phyloP scores from a whole-genome alignment of 2,329 filamentous ascomycete genomes.

The Phyllosticta citriasiana region DNA sequence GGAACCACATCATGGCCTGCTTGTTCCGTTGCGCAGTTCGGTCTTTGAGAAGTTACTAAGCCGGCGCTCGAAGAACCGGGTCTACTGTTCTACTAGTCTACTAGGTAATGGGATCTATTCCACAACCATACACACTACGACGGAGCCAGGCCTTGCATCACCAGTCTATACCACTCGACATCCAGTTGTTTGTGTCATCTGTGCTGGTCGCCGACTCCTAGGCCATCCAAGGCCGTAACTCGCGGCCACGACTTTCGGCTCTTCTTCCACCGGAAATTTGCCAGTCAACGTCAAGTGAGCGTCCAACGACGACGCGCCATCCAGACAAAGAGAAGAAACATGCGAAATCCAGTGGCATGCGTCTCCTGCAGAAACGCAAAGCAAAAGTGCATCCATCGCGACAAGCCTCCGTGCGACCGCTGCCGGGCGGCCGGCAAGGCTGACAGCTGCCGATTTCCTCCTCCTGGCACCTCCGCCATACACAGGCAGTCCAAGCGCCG shows the following conservation, averaged over 20 bases:
- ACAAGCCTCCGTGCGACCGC: constrained; percentile 28
- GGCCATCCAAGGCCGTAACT: background rate
- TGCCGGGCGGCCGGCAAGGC: constrained; percentile 25
- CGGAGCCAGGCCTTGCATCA: no score
- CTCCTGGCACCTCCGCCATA: constrained; percentile 28
- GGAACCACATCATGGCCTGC: background rate
- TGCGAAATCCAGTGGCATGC: constrained; percentile 32
- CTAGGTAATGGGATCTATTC: no score
- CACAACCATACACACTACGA: no score
- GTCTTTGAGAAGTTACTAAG: no score
- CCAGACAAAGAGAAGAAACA: constrained; percentile 11
- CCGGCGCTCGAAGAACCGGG: no score
- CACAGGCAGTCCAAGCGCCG: constrained; percentile 29
- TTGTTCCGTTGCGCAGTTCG: no score
- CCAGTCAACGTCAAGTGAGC: background rate
- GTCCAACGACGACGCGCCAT: background rate
- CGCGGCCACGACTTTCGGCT: background rate
- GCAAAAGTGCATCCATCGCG: constrained; percentile 31
- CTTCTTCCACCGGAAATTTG: background rate
- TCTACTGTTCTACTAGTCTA: no score
- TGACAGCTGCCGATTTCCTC: constrained; percentile 26
- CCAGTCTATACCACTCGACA: no score
- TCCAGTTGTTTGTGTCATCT: no score
- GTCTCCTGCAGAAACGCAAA: constrained; percentile 29
- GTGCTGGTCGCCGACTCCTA: background rate